Base-by-base conservation (phyloP, 1,284 basidiomycete species). In the Tilletia walkeri region DNA sequence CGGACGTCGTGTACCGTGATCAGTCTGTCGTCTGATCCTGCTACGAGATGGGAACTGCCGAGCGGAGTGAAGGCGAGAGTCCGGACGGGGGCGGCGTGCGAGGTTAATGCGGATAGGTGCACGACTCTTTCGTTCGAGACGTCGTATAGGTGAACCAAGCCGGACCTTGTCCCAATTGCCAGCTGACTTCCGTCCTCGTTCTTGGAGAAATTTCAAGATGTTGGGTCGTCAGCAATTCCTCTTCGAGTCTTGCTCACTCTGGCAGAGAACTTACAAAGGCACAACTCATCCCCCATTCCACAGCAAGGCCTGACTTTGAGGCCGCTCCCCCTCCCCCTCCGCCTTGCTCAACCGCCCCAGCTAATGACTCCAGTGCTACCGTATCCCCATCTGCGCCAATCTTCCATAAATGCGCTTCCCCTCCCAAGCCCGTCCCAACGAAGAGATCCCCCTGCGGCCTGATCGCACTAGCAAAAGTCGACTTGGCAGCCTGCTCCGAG, bases 251-350 rank as follows among this genome's bases (percentile, higher is more conserved):
- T 30, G 24, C 24, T 30, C 1, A 30, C 24, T 30, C 2, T 30
- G 24, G 24, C 24, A 45, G 41, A 45, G 50, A 7, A 53, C 50
- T 53, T 24, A 53, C 50, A 53, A 53, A 53, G 50, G 50, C 20
- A 24, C 50, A 53, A 18, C 50, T 53, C 50, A 53, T 53, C 50
- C 50, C 50, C 50, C 50, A 53, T 18, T n/a, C 50, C 6, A 53
- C 16, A 6, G 16, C 18, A 1, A n/a, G 10, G 6, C 50, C 50
- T 53, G 50, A 53, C 50, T 53, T 18, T 18, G 50, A 7, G 14
- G 41, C 41, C 9, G 9, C 14, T 7, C 41, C 9, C 6, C 1
- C 41, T 14, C 14, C 41, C 6, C 1, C 41, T 9, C 14, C 41
- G 1, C 41, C 41, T 9, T 9, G 41, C 14, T 14, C 41, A 7